Evolutionary conservation across 2,329 filamentous ascomycete species (phyloP).

Genomic region (Sporothrix globosa): DNA sequence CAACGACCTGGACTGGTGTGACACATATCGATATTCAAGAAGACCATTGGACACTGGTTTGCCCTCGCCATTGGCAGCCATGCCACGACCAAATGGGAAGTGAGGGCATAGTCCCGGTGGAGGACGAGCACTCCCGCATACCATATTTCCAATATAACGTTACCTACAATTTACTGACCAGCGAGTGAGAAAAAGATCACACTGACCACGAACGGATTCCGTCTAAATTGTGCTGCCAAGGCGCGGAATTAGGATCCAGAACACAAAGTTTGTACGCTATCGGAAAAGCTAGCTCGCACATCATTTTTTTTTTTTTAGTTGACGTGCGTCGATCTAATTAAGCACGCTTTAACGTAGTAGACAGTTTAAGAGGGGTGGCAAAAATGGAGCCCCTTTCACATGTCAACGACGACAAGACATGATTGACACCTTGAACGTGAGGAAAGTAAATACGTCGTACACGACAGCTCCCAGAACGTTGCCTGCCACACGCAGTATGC

Average conservation of each 20-base stretch:
- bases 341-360: neutral
- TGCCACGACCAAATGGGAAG: neutral
- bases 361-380: neutral
- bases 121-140: neutral
- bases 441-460: neutral
- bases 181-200: neutral
- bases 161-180: neutral
- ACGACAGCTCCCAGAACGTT: neutral
- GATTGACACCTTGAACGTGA: neutral
- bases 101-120: neutral
- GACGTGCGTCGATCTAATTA: too few relatives aligned
- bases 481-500: neutral
- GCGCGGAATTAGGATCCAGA: neutral
- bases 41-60: too few relatives aligned
- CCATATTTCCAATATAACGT: neutral
- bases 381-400: slow-evolving; percentile 29
- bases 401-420: slow-evolving; percentile 14
- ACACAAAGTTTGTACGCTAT: slow-evolving; percentile 18
- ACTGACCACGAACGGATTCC: neutral
- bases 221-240: neutral
- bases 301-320: neutral
- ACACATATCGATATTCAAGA: neutral
- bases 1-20: neutral
- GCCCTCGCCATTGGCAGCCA: neutral
- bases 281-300: slow-evolving; percentile 4